Percentiles rank a stretch among this genome's conserved stretches.
Conservation (phyloP, 805 yeast species). For the Torulaspora maleeae region DNA sequence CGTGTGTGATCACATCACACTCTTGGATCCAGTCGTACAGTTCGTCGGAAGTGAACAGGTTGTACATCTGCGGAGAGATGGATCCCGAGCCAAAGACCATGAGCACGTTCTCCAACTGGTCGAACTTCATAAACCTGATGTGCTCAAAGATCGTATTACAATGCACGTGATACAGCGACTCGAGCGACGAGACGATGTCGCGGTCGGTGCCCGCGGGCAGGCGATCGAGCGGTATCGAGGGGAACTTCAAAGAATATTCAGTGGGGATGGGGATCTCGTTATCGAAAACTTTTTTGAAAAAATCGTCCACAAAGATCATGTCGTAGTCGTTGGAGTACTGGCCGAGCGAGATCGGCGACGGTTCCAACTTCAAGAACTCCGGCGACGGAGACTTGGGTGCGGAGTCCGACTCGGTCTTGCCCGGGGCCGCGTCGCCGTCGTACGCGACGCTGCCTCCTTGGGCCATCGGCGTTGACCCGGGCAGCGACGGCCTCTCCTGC, state of each 20-base stretch:
- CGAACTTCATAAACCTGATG: conserved; percentile 62
- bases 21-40: conserved; percentile 58
- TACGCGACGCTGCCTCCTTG: not conserved
- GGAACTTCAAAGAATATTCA: conserved; percentile 36
- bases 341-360: conserved; percentile 5
- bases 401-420: not conserved
- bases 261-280: conserved; percentile 24
- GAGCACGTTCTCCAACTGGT: conserved; percentile 52
- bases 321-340: conserved; percentile 11
- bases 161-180: conserved; percentile 57
- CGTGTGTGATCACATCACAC: conserved; percentile 64
- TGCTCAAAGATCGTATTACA: conserved; percentile 61
- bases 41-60: conserved; percentile 47
- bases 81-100: conserved; percentile 47
- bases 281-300: conserved; percentile 30
- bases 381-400: conserved; percentile 2
- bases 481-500: not conserved
- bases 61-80: conserved; percentile 59
- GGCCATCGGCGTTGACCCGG: not conserved
- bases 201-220: conserved; percentile 45
- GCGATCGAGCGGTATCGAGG: conserved; percentile 33
- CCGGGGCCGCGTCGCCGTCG: not conserved
- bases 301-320: conserved; percentile 10
- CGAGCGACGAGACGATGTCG: conserved; percentile 59
- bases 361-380: conserved; percentile 3